phyloP scores from a whole-genome alignment of 2,329 filamentous ascomycete species.

The Pseudogymnoascus verrucosus region DNA sequence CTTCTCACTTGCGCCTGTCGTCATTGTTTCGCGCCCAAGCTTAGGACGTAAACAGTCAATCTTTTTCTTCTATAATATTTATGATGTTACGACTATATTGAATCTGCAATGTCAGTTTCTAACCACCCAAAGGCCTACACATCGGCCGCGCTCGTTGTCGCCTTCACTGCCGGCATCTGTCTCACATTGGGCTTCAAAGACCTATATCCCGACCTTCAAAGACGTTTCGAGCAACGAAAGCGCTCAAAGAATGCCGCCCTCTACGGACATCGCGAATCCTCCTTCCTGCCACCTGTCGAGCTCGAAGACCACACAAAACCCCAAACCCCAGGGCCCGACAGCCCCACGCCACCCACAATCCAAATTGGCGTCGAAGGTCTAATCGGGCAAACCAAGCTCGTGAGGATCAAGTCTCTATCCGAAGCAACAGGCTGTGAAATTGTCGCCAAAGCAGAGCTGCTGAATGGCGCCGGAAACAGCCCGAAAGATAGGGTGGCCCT shows the following conservation, averaged over 20 bases:
- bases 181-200: constrained; percentile 73
- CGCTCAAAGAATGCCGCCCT: constrained; percentile 15
- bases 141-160: constrained; percentile 57
- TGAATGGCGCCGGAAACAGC: constrained; percentile 89
- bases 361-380: constrained; percentile 79
- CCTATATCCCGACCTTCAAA: constrained; percentile 66
- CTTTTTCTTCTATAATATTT: constrained; percentile 7
- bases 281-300: constrained; percentile 33
- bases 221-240: constrained; percentile 46
- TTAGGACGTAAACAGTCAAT: neutral
- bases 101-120: constrained; percentile 46
- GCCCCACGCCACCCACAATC: constrained; percentile 33
- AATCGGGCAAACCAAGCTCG: constrained; percentile 87
- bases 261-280: constrained; percentile 10
- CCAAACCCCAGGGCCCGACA: constrained; percentile 18
- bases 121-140: constrained; percentile 56
- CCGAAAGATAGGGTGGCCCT: constrained; percentile 94
- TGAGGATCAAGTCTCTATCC: constrained; percentile 78
- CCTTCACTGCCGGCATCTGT: constrained; percentile 70
- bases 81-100: constrained; percentile 11
- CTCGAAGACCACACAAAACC: constrained; percentile 48
- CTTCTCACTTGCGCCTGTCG: constrained; percentile 10
- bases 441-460: constrained; percentile 88
- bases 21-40: neutral
- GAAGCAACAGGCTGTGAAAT: constrained; percentile 83